Evolutionary conservation across 768 basidiomycete genomes (phyloP), one percentile per base, ranked within the genome.

Genomic region (Boletus bicolor): DNA sequence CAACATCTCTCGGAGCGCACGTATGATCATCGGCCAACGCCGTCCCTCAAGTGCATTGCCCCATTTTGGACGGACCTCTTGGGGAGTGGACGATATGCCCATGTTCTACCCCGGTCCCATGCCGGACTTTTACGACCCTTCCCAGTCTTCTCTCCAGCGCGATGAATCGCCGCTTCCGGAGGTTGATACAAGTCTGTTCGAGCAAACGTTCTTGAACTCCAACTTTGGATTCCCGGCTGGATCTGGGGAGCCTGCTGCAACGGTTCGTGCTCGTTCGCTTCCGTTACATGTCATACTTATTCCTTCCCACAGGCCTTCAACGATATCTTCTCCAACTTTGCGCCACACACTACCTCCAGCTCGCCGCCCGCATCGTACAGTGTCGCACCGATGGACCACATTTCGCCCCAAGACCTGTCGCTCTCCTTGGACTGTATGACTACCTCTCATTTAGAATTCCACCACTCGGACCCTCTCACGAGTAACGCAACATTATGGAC

Each of bases 151-250:
- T 0, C 67, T 79, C n/a, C 76, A 76, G 46, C 72, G 72, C 1
- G 81, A 83, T 55, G 64, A 73, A 43, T 76, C 75, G 0, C 75
- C 79, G 7, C 75, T 83, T 2, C 82, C 82, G 0, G 82, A 79
- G 21, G 72, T 75, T 10, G 71, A 81, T 54, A 74, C 76, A 0
- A 76, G 73, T 37, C 66, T 83, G 37, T 83, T 82, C 64, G 76
- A 83, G 15, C 65, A 70, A 0, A 66, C 70, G 2, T 83, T 76
- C 63, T 58, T 76, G 30, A 58, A 68, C 45, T 61, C 60, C 39
- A 60, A 60, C 54, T 73, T 70, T 66, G 64, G 57, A 4, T 69
- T 67, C 55, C 59, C 61, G 11, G 41, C 54, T 7, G 58, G 55
- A 21, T 30, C 60, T 9, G 45, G 42, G 19, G 65, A 63, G 19